These are phyloP conservation scores for Hamamelis virginiana DNA, from an alignment of 164 flowering plant genomes.

Conservation along the genomic window DNA sequence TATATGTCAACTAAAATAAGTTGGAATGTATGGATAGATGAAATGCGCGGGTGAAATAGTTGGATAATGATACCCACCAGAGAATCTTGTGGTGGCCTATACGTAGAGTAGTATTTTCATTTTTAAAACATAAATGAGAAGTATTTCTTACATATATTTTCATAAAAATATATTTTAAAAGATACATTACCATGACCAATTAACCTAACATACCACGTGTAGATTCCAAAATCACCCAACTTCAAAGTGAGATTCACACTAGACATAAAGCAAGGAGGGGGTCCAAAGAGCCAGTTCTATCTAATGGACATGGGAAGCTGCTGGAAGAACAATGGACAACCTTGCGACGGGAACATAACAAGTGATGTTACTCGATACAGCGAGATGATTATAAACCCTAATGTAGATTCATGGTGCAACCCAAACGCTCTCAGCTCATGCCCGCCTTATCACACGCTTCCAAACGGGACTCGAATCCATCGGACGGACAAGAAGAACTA, in stretches of 20 bases:
- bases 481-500: conserved; percentile 43
- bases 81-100: too few relatives aligned
- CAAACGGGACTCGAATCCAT: conserved; percentile 44
- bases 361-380: conserved; percentile 65
- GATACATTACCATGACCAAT: too few relatives aligned
- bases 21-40: too few relatives aligned
- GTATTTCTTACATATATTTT: too few relatives aligned
- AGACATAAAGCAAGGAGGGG: conserved; percentile 71
- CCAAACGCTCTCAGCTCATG: conserved; percentile 33
- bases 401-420: conserved; percentile 43
- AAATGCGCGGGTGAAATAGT: too few relatives aligned
- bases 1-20: too few relatives aligned
- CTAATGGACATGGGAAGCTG: conserved; percentile 78
- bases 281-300: conserved; percentile 78
- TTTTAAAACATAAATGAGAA: too few relatives aligned
- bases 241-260: conserved; percentile 63
- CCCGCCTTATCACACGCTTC: conserved; percentile 61
- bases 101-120: too few relatives aligned
- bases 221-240: conserved; percentile 56
- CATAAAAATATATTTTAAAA: too few relatives aligned
- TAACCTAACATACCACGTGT: conserved; percentile 18
- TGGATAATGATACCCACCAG: too few relatives aligned
- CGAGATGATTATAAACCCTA: conserved; percentile 72
- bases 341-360: conserved; percentile 60
- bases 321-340: conserved; percentile 76